Percentiles rank a stretch among this genome's conserved stretches.
Evolutionary conservation across 2,329 filamentous ascomycete genomes (phyloP).

Genomic region (Xylaria hypoxylon): DNA sequence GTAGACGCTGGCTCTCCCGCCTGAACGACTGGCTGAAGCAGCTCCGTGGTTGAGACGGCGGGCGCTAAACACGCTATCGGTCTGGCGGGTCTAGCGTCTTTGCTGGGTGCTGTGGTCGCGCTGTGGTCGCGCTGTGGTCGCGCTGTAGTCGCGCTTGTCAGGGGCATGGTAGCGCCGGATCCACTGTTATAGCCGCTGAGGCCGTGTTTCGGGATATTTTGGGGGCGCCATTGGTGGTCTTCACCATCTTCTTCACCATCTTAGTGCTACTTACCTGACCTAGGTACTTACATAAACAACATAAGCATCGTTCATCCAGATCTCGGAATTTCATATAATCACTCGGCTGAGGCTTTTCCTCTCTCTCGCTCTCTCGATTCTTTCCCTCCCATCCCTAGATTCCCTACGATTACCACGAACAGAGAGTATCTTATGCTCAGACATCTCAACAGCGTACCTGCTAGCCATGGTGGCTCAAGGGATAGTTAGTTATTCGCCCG

Average conservation of each 20-base stretch:
- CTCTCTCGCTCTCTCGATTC: neutral
- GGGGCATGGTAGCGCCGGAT: constrained; percentile 26
- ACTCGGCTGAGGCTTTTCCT: neutral
- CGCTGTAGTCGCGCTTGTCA: constrained; percentile 24
- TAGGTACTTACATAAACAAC: neutral
- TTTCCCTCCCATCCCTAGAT: neutral
- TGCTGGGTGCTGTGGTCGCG: constrained; percentile 22
- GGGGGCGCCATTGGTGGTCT: neutral
- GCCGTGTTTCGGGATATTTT: constrained; percentile 6
- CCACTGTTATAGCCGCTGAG: constrained; percentile 32
- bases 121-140: too few species aligned
- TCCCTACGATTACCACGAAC: too few species aligned
- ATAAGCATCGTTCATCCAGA: too few species aligned
- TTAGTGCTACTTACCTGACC: neutral
- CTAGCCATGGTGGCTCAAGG: neutral
- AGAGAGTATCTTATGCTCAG: neutral
- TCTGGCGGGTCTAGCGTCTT: neutral
- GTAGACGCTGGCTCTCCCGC: constrained; percentile 17
- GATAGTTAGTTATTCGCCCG: neutral
- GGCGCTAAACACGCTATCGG: constrained; percentile 32
- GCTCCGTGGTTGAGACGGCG: constrained; percentile 26
- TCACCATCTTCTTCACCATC: too few species aligned
- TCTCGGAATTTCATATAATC: too few species aligned
- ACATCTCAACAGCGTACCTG: neutral
- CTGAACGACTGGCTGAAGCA: constrained; percentile 32